A percentile compares a stretch with the other conserved stretches of the same genome.
These are phyloP conservation scores for Cicer bijugum DNA, from an alignment of 306 rosid species.

Conservation along the genomic window DNA sequence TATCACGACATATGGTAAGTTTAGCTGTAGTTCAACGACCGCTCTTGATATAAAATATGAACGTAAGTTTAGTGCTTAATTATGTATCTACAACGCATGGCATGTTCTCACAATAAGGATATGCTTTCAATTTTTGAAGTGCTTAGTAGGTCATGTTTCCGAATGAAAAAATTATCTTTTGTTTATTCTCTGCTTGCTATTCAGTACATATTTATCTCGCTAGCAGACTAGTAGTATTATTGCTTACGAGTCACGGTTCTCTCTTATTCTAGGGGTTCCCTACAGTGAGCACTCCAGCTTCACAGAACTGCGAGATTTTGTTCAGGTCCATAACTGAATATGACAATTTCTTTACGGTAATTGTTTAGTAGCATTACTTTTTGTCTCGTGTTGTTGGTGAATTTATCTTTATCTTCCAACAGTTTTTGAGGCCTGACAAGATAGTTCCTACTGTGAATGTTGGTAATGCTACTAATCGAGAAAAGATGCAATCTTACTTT, in stretches of 20 bases:
- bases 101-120: background rate
- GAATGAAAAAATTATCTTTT: background rate
- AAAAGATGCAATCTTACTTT: slow-evolving; percentile 64
- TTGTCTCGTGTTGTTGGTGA: slow-evolving; percentile 14
- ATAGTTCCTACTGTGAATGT: slow-evolving; percentile 63
- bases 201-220: slow-evolving; percentile 12
- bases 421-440: slow-evolving; percentile 63
- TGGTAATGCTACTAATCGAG: slow-evolving; percentile 53
- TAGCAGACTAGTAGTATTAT: background rate
- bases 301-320: slow-evolving; percentile 59
- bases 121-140: slow-evolving; percentile 24
- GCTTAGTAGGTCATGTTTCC: slow-evolving; percentile 32
- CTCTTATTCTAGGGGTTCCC: slow-evolving; percentile 57
- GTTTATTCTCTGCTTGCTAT: slow-evolving; percentile 21
- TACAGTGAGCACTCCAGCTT: slow-evolving; percentile 72
- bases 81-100: slow-evolving; percentile 1
- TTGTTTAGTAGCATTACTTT: slow-evolving; percentile 17
- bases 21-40: slow-evolving; percentile 37
- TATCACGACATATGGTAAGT: slow-evolving; percentile 59
- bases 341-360: slow-evolving; percentile 7
- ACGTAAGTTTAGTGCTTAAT: slow-evolving; percentile 9
- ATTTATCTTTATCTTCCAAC: slow-evolving; percentile 33
- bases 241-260: slow-evolving; percentile 38
- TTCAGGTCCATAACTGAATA: slow-evolving; percentile 50
- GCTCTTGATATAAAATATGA: slow-evolving; percentile 35